These are phyloP conservation scores for Arabidopsis suecica DNA, from an alignment of 345 rosid species.

Conservation along the genomic window DNA sequence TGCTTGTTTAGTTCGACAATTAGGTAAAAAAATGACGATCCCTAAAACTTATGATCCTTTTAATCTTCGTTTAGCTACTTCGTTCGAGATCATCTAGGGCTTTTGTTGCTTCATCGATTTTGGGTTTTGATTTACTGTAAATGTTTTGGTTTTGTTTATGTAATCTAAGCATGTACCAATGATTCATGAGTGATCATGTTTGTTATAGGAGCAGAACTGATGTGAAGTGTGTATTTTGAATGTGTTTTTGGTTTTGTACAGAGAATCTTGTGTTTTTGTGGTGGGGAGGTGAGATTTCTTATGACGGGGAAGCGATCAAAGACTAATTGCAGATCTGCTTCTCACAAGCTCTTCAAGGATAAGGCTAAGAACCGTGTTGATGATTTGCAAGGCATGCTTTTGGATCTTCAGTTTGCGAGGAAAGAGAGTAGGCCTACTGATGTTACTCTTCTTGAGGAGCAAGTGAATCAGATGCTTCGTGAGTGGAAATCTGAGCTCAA, in stretches of 20 bases:
- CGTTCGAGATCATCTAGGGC: background rate
- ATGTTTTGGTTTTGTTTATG: background rate
- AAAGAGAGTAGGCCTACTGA: constrained; percentile 82
- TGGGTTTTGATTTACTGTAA: background rate
- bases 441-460: constrained; percentile 88
- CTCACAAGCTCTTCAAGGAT: constrained; percentile 95
- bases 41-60: constrained; percentile 12
- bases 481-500: constrained; percentile 99
- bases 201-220: background rate
- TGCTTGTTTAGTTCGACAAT: background rate
- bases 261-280: constrained; percentile 33
- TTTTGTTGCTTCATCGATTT: constrained; percentile 1
- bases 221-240: constrained; percentile 22
- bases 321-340: constrained; percentile 85
- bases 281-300: constrained; percentile 31
- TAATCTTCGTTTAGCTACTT: constrained; percentile 11
- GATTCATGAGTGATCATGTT: constrained; percentile 22
- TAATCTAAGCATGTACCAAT: background rate
- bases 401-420: constrained; percentile 92
- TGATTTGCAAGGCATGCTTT: constrained; percentile 88
- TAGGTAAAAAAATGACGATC: background rate
- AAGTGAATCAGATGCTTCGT: constrained; percentile 99
- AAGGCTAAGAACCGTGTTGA: constrained; percentile 96
- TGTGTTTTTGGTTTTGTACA: constrained; percentile 22
- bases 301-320: constrained; percentile 86